These are phyloP conservation scores for Pestalotiopsis sp. DNA, from an alignment of 2,329 filamentous ascomycete genomes.

Conservation along the genomic window DNA sequence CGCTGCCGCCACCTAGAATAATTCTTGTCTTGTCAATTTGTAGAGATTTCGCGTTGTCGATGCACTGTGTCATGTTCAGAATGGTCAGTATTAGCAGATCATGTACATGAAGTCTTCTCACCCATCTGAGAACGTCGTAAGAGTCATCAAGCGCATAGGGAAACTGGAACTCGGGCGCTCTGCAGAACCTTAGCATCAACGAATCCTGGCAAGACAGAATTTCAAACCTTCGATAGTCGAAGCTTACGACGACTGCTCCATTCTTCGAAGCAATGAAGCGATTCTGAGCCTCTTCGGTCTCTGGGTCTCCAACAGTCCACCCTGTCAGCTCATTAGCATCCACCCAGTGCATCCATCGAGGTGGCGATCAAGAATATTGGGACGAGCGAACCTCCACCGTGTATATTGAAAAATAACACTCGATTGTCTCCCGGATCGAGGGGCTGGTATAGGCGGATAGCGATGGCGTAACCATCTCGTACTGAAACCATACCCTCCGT, in stretches of 20 bases:
- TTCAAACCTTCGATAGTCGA: background rate
- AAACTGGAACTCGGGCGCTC: background rate
- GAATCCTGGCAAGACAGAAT: background rate
- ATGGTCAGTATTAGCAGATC: background rate
- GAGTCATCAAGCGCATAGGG: background rate
- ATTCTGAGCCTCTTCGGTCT: conserved; percentile 3
- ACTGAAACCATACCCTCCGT: background rate
- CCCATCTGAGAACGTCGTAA: background rate
- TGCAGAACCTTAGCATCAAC: background rate
- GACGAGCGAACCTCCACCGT: background rate
- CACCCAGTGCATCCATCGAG: background rate
- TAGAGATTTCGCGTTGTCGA: background rate
- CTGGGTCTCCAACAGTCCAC: background rate
- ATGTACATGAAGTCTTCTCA: background rate
- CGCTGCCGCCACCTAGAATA: conserved; percentile 1
- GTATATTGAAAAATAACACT: background rate
- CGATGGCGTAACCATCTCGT: background rate
- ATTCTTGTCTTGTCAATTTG: background rate
- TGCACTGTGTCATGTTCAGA: background rate
- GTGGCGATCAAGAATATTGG: background rate
- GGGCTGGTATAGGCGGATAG: background rate
- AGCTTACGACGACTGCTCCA: background rate
- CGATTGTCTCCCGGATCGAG: background rate
- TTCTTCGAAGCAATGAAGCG: background rate
- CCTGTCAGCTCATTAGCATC: background rate